A percentile compares a stretch with the other conserved stretches of the same genome.
Evolutionary conservation across 2,329 filamentous ascomycete genomes (phyloP).

Genomic region (Colletotrichum agaves): DNA sequence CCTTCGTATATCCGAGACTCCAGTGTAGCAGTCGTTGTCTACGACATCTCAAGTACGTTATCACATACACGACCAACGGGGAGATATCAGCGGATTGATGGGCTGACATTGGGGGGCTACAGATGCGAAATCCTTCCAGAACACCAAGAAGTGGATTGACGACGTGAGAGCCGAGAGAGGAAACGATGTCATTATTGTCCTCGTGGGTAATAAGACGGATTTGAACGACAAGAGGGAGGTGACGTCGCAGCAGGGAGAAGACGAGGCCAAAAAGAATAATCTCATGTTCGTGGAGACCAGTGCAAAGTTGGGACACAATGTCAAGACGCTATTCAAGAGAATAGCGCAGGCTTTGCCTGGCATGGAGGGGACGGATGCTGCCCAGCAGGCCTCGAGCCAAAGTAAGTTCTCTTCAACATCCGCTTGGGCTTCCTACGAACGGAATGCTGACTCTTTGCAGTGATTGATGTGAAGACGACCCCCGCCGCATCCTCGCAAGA

Average conservation of each 20-base stretch:
- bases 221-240: constrained; percentile 98
- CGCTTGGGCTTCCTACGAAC: background rate
- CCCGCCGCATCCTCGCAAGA: constrained; percentile 76
- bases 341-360: constrained; percentile 98
- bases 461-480: constrained; percentile 94
- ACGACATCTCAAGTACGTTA: constrained; percentile 87
- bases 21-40: constrained; percentile 96
- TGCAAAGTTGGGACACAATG: constrained; percentile 97
- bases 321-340: constrained; percentile 96
- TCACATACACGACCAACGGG: background rate
- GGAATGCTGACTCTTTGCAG: constrained; percentile 56
- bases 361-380: constrained; percentile 91
- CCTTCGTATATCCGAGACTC: constrained; percentile 99
- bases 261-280: constrained; percentile 97
- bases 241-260: constrained; percentile 94
- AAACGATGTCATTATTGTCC: constrained; percentile 98
- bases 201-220: constrained; percentile 99
- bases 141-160: constrained; percentile 99
- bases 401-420: constrained; percentile 66
- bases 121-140: constrained; percentile 97
- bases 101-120: constrained; percentile 22
- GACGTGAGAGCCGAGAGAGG: constrained; percentile 96
- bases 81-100: background rate
- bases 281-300: constrained; percentile 99
- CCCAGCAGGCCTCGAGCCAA: constrained; percentile 77